A percentile compares a stretch with the other conserved stretches of the same genome.
phyloP scores from a whole-genome alignment of 805 yeast species.

The Kodamaea kaohsiungensis region DNA sequence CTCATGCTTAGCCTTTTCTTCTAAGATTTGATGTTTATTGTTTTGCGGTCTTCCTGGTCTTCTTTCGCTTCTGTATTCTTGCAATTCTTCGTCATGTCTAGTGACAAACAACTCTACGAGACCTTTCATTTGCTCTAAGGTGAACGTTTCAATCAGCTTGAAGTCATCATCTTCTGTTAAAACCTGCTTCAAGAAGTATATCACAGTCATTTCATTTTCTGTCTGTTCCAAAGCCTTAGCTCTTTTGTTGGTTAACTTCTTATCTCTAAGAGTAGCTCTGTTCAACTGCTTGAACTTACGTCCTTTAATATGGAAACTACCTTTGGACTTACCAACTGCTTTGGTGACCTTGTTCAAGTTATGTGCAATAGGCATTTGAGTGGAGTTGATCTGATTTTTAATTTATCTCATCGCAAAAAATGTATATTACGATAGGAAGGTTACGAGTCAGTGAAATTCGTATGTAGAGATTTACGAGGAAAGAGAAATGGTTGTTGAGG shows the following conservation, averaged over 20 bases:
- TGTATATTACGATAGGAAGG: not conserved
- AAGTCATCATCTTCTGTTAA: conserved; percentile 33
- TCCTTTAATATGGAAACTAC: conserved; percentile 80
- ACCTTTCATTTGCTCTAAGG: conserved; percentile 57
- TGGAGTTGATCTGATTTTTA: not conserved
- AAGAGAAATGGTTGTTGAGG: no score
- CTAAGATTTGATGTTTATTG: conserved; percentile 65
- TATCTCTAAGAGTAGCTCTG: conserved; percentile 84
- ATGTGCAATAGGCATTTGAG: conserved; percentile 65
- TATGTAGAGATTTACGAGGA: not conserved
- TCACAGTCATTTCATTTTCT: conserved; percentile 58
- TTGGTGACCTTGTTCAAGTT: conserved; percentile 66
- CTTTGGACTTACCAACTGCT: conserved; percentile 54
- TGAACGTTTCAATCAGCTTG: conserved; percentile 42
- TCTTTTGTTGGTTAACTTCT: conserved; percentile 63
- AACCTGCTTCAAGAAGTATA: conserved; percentile 59
- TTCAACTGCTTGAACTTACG: conserved; percentile 82
- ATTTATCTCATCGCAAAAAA: conserved; percentile 1
- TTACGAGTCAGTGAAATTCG: not conserved
- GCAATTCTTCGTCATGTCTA: conserved; percentile 76
- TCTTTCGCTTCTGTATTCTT: conserved; percentile 58
- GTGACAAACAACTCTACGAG: conserved; percentile 63
- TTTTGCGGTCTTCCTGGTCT: conserved; percentile 88
- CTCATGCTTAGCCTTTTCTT: conserved; percentile 63
- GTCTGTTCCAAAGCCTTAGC: conserved; percentile 57